A percentile compares a stretch with the other conserved stretches of the same genome.
phyloP scores from a whole-genome alignment of 1,284 basidiomycete species.

The Sanguinoderma infundibulare region DNA sequence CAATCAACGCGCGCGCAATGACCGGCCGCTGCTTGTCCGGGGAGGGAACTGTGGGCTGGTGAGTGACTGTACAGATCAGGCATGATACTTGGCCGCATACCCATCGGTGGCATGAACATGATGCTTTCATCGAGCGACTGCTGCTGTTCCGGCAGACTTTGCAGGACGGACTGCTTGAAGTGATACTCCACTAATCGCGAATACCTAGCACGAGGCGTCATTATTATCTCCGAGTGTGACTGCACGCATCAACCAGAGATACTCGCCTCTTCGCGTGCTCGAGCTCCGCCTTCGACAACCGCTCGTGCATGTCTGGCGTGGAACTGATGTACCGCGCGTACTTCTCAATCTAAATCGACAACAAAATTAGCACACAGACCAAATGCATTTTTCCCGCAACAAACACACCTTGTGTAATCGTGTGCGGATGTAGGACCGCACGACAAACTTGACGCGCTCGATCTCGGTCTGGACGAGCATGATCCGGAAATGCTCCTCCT shows the following conservation, averaged over 20 bases:
- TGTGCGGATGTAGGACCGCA: slow-evolving; percentile 86
- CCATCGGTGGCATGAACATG: slow-evolving; percentile 77
- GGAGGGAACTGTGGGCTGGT: slow-evolving; percentile 58
- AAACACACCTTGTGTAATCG: slow-evolving; percentile 79
- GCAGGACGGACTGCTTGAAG: slow-evolving; percentile 74
- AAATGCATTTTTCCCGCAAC: neutral
- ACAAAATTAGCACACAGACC: neutral
- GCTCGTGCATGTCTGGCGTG: slow-evolving; percentile 69
- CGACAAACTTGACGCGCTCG: slow-evolving; percentile 89
- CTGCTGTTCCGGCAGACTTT: slow-evolving; percentile 77
- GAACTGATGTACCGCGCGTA: slow-evolving; percentile 78
- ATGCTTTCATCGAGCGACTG: slow-evolving; percentile 74
- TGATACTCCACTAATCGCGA: slow-evolving; percentile 75
- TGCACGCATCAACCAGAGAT: neutral
- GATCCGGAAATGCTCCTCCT: slow-evolving; percentile 90
- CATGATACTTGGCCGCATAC: slow-evolving; percentile 46
- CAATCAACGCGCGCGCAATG: slow-evolving; percentile 75
- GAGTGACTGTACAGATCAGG: neutral
- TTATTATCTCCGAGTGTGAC: neutral
- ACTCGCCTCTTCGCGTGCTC: slow-evolving; percentile 74
- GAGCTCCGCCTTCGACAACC: slow-evolving; percentile 79
- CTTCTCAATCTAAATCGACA: slow-evolving; percentile 74
- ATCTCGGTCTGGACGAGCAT: slow-evolving; percentile 92
- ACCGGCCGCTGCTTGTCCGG: slow-evolving; percentile 79
- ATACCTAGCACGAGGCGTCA: slow-evolving; percentile 54